Evolutionary conservation across 768 basidiomycete genomes (phyloP), one percentile per base, ranked within the genome.

Genomic region (Sutorius australiensis): DNA sequence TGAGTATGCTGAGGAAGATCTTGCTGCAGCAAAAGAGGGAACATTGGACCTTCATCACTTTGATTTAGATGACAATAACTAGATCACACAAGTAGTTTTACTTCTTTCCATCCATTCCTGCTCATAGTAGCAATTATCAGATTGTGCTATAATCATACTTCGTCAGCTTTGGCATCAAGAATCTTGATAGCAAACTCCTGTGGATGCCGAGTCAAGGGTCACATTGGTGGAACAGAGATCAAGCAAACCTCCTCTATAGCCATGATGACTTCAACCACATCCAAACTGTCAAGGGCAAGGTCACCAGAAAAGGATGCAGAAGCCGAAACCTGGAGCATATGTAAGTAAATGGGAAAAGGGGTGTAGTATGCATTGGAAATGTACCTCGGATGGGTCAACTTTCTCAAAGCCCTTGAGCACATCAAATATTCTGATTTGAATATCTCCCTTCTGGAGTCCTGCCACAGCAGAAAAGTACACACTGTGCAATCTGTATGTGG

Each of bases 161-260:
- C 86, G 70, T 98, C 95, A 11, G 95, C 95, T 71, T 99, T 97
- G 34, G 81, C 86, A 65, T 99, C 97, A 16, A 95, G 95, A 65
- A 99, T 99, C 73, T 98, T 95, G 67, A 99, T 95, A 30, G 82
- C 79, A 69, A 99, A 99, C 66, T 98, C 97, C 92, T 98, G 62
- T 34, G 16, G 51, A 33, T 40, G n/a, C 5, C 14, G 32, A 3
- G 6, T 51, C n/a, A 48, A 49, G 47, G 38, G 16, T 51, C 54
- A 37, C 37, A 36, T 50, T n/a, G 41, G 50, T 43, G 19, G 16
- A 51, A 31, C 28, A 36, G 39, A 51, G 38, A 51, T 46, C 17
- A 36, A 19, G 27, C 57, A 46, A 61, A 84, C 87, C 82, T 94
- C 97, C 75, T 99, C 97, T 61, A 99, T 87, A 37, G 95, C 93